phyloP scores from a whole-genome alignment of 2,329 filamentous ascomycete species.

The Rhinocladiella similis region DNA sequence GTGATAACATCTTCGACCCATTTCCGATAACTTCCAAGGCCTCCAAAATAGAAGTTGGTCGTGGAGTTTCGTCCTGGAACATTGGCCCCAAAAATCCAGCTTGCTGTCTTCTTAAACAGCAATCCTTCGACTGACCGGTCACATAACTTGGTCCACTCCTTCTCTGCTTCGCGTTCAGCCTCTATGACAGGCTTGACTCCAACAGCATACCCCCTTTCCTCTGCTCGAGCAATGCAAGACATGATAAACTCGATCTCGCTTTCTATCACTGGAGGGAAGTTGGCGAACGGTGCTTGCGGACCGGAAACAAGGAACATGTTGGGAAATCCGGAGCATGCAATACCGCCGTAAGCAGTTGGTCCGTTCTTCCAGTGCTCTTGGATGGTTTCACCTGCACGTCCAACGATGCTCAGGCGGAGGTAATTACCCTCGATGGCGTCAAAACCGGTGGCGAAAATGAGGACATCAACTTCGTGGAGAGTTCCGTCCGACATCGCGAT shows the following conservation, averaged over 20 bases:
- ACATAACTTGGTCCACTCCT: conserved; percentile 52
- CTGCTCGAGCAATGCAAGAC: conserved; percentile 49
- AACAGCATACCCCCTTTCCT: too few species aligned
- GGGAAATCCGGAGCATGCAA: conserved; percentile 42
- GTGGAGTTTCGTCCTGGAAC: conserved; percentile 51
- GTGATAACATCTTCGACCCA: conserved; percentile 12
- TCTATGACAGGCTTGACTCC: conserved; percentile 45
- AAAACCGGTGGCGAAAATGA: conserved; percentile 46
- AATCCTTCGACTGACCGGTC: conserved; percentile 33
- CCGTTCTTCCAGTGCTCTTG: conserved; percentile 35
- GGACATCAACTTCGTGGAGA: conserved; percentile 39
- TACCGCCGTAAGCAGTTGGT: conserved; percentile 40
- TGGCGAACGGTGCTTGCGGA: conserved; percentile 55
- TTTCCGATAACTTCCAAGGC: conserved; percentile 17
- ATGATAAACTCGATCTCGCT: conserved; percentile 55
- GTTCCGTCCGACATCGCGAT: conserved; percentile 41
- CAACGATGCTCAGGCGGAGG: conserved; percentile 33
- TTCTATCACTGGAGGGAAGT: conserved; percentile 57
- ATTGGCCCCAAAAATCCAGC: conserved; percentile 56
- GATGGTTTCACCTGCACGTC: conserved; percentile 31
- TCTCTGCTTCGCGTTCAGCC: conserved; percentile 46
- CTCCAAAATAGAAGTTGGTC: conserved; percentile 25
- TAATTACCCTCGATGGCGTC: conserved; percentile 41
- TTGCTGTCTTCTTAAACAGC: conserved; percentile 53
- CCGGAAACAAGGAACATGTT: conserved; percentile 57